phyloP scores from a whole-genome alignment of 1,139 yeast genomes.

The Candida gigantensis region DNA sequence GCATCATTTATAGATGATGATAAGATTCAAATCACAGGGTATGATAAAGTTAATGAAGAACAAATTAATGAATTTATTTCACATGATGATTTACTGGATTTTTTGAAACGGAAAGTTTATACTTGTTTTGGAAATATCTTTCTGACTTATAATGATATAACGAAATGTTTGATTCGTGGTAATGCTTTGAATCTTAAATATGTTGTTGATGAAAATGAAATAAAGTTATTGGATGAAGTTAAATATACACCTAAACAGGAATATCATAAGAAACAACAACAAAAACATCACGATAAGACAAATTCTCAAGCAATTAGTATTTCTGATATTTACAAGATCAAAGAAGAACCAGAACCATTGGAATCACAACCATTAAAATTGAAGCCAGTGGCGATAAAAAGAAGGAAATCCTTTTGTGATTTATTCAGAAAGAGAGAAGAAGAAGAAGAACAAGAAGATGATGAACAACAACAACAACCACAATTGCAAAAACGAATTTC shows the following conservation, averaged over 20 bases:
- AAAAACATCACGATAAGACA: slow-evolving; percentile 5
- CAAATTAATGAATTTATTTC: slow-evolving; percentile 27
- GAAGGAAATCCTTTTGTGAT: slow-evolving; percentile 3
- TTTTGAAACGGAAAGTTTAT: slow-evolving; percentile 24
- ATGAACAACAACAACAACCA: too few species aligned
- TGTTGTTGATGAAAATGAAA: slow-evolving; percentile 14
- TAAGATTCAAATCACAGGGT: slow-evolving; percentile 31
- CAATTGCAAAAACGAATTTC: slow-evolving; percentile 4
- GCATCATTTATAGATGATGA: slow-evolving; percentile 31
- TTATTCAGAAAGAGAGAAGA: neutral
- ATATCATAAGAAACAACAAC: too few species aligned
- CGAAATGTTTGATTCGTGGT: slow-evolving; percentile 24
- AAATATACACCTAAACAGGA: slow-evolving; percentile 4
- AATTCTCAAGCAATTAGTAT: slow-evolving; percentile 10
- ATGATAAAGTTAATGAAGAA: slow-evolving; percentile 24
- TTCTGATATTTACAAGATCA: slow-evolving; percentile 7
- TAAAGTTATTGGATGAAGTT: slow-evolving; percentile 7
- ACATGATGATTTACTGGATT: slow-evolving; percentile 22
- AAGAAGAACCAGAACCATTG: slow-evolving; percentile 2
- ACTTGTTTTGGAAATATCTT: slow-evolving; percentile 23
- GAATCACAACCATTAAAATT: too few species aligned
- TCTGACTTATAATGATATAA: slow-evolving; percentile 23
- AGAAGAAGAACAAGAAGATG: too few species aligned
- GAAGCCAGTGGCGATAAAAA: neutral
- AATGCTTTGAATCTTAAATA: slow-evolving; percentile 26